A percentile compares a stretch with the other conserved stretches of the same genome.
These are phyloP conservation scores for Kregervanrija pseudodelftensis DNA, from an alignment of 805 yeast species.

Conservation along the genomic window DNA sequence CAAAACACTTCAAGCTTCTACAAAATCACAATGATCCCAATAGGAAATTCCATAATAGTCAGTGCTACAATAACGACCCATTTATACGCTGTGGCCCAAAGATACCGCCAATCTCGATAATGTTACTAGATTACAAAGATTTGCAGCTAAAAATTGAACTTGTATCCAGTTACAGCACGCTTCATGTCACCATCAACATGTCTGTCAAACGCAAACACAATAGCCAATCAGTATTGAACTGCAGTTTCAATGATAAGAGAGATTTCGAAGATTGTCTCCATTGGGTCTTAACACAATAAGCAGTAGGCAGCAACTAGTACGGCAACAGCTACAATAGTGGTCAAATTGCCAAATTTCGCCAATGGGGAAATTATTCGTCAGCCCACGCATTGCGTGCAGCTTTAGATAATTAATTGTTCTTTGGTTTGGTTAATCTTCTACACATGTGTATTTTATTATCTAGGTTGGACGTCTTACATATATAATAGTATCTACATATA, in stretches of 20 bases:
- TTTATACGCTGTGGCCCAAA: constrained; percentile 17
- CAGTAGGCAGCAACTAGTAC: no score
- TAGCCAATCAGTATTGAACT: constrained; percentile 12
- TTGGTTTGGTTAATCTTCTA: no score
- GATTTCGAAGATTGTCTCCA: constrained; percentile 49
- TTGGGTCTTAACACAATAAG: constrained; percentile 36
- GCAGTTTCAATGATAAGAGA: constrained; percentile 38
- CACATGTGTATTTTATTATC: no score
- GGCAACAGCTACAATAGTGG: no score
- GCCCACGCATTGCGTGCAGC: no score
- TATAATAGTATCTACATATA: no score
- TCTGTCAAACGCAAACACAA: constrained; percentile 7
- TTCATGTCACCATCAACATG: constrained; percentile 11
- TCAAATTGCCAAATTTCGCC: no score
- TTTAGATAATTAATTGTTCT: no score
- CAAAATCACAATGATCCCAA: constrained; percentile 18
- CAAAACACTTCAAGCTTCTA: constrained; percentile 9
- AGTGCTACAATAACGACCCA: constrained; percentile 10
- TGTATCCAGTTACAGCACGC: constrained; percentile 9
- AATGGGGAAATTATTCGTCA: no score
- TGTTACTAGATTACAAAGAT: constrained; percentile 2
- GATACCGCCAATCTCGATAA: constrained; percentile 16
- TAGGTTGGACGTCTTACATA: no score
- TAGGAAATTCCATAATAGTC: neutral
- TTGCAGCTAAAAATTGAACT: constrained; percentile 10